Percentiles rank a stretch among this genome's conserved stretches.
Conservation (phyloP, 768 basidiomycete genomes). For the Lactarius evosmus region DNA sequence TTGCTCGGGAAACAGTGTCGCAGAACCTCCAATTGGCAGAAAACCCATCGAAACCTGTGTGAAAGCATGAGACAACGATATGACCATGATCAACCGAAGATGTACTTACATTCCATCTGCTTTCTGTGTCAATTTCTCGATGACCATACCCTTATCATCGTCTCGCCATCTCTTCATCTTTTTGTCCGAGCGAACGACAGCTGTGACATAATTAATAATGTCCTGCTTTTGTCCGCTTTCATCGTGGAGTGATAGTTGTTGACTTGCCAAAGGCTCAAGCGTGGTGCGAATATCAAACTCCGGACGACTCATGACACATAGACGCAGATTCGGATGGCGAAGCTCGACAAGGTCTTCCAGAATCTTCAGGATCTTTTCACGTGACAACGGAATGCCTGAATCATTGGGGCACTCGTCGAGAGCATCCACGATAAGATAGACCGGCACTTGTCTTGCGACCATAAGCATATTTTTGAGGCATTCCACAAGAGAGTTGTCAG, state of each 20-base stretch:
- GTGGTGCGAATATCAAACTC: neutral
- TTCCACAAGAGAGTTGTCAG: too few relatives aligned
- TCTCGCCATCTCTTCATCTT: too few relatives aligned
- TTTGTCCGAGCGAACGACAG: too few relatives aligned
- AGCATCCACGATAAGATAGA: neutral
- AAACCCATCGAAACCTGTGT: slow-evolving; percentile 9
- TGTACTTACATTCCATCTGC: too few relatives aligned
- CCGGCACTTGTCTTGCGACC: too few relatives aligned
- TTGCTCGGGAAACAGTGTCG: neutral
- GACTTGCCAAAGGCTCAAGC: neutral
- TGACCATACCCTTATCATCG: too few relatives aligned
- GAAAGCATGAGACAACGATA: too few relatives aligned
- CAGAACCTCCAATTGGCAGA: slow-evolving; percentile 4
- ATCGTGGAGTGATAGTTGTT: neutral
- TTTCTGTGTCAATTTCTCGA: too few relatives aligned
- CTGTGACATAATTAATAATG: too few relatives aligned
- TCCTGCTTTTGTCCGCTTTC: too few relatives aligned
- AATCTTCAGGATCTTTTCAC: neutral
- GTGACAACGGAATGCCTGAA: neutral
- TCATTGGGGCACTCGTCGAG: neutral
- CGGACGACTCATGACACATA: neutral
- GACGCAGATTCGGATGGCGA: neutral
- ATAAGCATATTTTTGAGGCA: too few relatives aligned
- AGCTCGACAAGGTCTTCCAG: neutral
- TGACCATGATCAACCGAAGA: too few relatives aligned